Evolutionary conservation across 1,284 basidiomycete genomes (phyloP).

Genomic region (Rhodotorula sp.): DNA sequence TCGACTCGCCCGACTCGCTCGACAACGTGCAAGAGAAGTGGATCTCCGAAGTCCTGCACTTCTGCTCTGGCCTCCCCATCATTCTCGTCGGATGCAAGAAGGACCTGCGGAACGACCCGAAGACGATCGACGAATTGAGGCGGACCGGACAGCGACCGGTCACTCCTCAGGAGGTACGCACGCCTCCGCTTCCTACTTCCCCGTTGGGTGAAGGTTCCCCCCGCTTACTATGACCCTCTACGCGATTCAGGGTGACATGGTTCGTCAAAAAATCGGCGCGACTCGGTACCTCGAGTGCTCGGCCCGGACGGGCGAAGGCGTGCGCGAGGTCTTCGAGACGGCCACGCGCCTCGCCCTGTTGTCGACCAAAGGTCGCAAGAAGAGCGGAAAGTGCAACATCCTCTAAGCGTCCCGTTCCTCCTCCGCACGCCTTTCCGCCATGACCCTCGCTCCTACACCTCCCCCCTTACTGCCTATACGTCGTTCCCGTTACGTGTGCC

Average conservation of each 20-base stretch:
- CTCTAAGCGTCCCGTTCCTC: slow-evolving; percentile 53
- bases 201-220: neutral
- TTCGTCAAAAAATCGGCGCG: slow-evolving; percentile 91
- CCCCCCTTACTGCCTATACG: neutral
- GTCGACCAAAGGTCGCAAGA: slow-evolving; percentile 62
- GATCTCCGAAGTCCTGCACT: slow-evolving; percentile 97
- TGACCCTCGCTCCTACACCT: neutral
- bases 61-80: slow-evolving; percentile 88
- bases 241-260: slow-evolving; percentile 63
- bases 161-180: slow-evolving; percentile 57
- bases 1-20: slow-evolving; percentile 93
- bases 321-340: slow-evolving; percentile 87
- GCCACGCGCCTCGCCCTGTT: slow-evolving; percentile 56
- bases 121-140: slow-evolving; percentile 83
- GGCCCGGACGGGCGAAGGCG: slow-evolving; percentile 82
- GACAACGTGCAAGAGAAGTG: slow-evolving; percentile 97
- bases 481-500: neutral
- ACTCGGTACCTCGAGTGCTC: slow-evolving; percentile 87
- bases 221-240: neutral
- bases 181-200: too few relatives aligned
- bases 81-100: slow-evolving; percentile 92
- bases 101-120: slow-evolving; percentile 81
- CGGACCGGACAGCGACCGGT: slow-evolving; percentile 88
- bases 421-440: neutral
- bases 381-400: slow-evolving; percentile 71